phyloP scores from a whole-genome alignment of 2,329 filamentous ascomycete species.

The Fragosphaeria purpurea region DNA sequence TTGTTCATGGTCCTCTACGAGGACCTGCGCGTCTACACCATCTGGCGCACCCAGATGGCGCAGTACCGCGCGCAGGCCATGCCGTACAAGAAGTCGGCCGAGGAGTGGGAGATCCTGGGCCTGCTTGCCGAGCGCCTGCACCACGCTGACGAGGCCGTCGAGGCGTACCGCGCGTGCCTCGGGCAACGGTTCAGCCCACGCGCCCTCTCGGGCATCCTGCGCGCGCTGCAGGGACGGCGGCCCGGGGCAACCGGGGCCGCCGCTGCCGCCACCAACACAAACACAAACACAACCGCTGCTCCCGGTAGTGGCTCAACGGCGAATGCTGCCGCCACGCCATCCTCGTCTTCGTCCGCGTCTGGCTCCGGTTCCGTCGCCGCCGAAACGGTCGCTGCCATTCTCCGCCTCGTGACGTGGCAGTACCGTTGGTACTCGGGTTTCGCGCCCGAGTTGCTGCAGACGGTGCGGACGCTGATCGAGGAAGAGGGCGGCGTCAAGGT shows the following conservation, averaged over 20 bases:
- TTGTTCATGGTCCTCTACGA: constrained; percentile 99
- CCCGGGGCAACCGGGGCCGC: constrained; percentile 15
- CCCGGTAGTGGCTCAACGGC: too few relatives aligned
- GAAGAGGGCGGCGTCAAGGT: constrained; percentile 97
- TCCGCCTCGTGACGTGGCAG: constrained; percentile 92
- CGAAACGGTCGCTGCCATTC: constrained; percentile 74
- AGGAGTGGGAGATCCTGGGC: constrained; percentile 97
- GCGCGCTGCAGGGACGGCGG: constrained; percentile 53
- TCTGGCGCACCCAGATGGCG: constrained; percentile 97
- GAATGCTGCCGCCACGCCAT: too few relatives aligned
- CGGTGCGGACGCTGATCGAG: constrained; percentile 86
- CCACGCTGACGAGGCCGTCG: constrained; percentile 80
- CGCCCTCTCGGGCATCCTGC: constrained; percentile 75
- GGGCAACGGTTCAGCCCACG: constrained; percentile 86
- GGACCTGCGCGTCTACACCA: constrained; percentile 94
- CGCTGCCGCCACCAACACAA: constrained; percentile 43
- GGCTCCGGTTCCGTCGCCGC: constrained; percentile 24
- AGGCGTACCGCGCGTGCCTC: constrained; percentile 85
- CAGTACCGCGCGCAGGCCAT: constrained; percentile 89
- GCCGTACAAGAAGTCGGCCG: constrained; percentile 91
- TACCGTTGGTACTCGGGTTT: constrained; percentile 99
- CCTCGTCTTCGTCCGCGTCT: too few relatives aligned
- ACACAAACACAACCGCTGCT: too few relatives aligned
- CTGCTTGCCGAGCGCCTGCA: constrained; percentile 87
- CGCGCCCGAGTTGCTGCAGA: constrained; percentile 78